Base-by-base conservation (phyloP, 1,284 basidiomycete genomes). In the Hymenochaete sp. region DNA sequence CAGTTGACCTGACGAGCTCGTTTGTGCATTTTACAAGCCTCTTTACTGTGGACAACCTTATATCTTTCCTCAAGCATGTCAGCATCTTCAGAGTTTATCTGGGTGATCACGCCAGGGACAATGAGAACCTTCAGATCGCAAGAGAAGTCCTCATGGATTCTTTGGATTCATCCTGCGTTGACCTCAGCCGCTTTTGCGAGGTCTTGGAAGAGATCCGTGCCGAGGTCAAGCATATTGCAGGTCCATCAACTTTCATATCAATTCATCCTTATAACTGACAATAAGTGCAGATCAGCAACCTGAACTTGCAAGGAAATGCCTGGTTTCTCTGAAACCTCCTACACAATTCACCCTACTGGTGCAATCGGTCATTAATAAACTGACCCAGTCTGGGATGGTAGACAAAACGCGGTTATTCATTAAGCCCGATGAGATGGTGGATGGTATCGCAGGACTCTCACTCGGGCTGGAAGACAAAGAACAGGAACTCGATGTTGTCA, bases 371-470 rank as follows among this genome's bases (percentile, higher is more conserved):
- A 60, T 78, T 14, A 59, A 65, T 25, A 68, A 67, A 43, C 59
- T 86, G 19, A 65, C 66, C 3, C 58, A 63, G 19, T 68, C 75
- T 2, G 56, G 66, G 1, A 63, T 73, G 8, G 60, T 84, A 32
- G 70, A 81, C 60, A 81, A 79, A 54, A 63, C 79, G 0, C 69
- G 67, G 10, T 64, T 87, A 22, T 87, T 86, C 57, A 70, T 87
- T 56, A 84, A 80, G 56, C 69, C 80, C 1, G 62, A 59, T 6
- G 81, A 86, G 49, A 68, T 87, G 9, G 63, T 82, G 3, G 79
- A 82, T 52, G 77, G 75, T 7, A 59, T 78, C 61, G 59, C 22
- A 56, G 60, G 19, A 57, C 52, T 48, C 0, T 53, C 50, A 19
- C 54, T 62, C 25, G 52, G 50, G 6, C 21, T 47, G 4, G 38